A percentile compares a stretch with the other conserved stretches of the same genome.
phyloP scores from a whole-genome alignment of 768 basidiomycete genomes.

The Fomitopsis pulvina region DNA sequence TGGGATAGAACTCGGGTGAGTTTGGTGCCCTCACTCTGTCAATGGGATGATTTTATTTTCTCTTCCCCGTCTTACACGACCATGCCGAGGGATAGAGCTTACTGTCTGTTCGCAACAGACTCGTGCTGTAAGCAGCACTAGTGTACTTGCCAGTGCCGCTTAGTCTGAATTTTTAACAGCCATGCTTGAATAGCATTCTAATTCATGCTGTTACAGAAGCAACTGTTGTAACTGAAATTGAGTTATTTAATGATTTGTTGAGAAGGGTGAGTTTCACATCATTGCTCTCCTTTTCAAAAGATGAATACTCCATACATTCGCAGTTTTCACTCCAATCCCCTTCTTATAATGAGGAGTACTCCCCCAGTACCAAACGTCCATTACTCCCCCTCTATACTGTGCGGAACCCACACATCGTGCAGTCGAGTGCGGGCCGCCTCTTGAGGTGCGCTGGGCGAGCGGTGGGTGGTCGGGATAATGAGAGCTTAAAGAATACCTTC shows the following conservation, averaged over 20 bases:
- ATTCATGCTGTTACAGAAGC: not conserved
- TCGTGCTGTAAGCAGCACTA: constrained; percentile 52
- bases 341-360: constrained; percentile 52
- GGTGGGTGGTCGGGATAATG: constrained; percentile 68
- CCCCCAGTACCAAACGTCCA: constrained; percentile 66
- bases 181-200: not conserved
- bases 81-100: constrained; percentile 78
- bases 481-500: constrained; percentile 63
- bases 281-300: constrained; percentile 15
- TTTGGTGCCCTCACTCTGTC: not conserved
- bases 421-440: constrained; percentile 58
- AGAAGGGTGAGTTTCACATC: not conserved
- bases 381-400: constrained; percentile 56
- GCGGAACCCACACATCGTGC: constrained; percentile 63
- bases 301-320: constrained; percentile 68
- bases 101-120: constrained; percentile 76
- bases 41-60: constrained; percentile 66
- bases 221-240: constrained; percentile 3
- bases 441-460: constrained; percentile 64
- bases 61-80: constrained; percentile 92
- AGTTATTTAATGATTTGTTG: constrained; percentile 3
- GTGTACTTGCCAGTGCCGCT: constrained; percentile 90
- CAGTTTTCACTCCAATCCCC: constrained; percentile 82
- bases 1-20: not conserved
- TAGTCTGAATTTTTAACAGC: constrained; percentile 49